A percentile compares a stretch with the other conserved stretches of the same genome.
Evolutionary conservation across 2,329 filamentous ascomycete genomes (phyloP).

Genomic region (Trichoderma pleuroti): DNA sequence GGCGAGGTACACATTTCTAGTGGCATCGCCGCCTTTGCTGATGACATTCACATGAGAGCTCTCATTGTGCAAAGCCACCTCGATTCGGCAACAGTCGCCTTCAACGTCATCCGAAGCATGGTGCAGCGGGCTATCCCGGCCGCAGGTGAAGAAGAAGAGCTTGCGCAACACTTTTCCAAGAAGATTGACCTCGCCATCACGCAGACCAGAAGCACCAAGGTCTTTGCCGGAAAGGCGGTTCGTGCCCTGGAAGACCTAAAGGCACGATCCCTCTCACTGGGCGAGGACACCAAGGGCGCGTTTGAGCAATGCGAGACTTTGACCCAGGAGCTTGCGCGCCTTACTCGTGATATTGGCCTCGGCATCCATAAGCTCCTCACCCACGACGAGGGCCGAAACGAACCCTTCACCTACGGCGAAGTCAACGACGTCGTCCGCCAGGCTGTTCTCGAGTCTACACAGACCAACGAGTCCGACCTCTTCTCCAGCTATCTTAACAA

Average conservation of each 20-base stretch:
- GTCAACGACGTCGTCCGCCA: slow-evolving; percentile 60
- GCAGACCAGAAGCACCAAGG: slow-evolving; percentile 78
- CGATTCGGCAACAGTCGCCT: slow-evolving; percentile 68
- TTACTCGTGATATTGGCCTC: slow-evolving; percentile 64
- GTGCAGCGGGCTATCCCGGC: slow-evolving; percentile 61
- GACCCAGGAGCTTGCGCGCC: slow-evolving; percentile 61
- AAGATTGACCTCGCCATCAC: slow-evolving; percentile 69
- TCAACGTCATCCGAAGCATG: slow-evolving; percentile 61
- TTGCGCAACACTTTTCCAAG: slow-evolving; percentile 62
- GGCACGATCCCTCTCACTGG: slow-evolving; percentile 68
- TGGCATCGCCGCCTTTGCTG: slow-evolving; percentile 69
- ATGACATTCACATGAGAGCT: slow-evolving; percentile 74
- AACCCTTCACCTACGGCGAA: slow-evolving; percentile 64
- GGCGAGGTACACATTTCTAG: slow-evolving; percentile 73
- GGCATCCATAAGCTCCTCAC: slow-evolving; percentile 62
- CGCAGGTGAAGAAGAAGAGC: slow-evolving; percentile 56
- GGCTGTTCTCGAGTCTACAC: slow-evolving; percentile 47
- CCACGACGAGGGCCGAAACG: slow-evolving; percentile 66
- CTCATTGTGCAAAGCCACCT: slow-evolving; percentile 75
- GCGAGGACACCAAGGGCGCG: slow-evolving; percentile 60
- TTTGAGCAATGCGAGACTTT: slow-evolving; percentile 68
- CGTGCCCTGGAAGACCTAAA: slow-evolving; percentile 75
- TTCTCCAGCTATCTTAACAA: slow-evolving; percentile 66
- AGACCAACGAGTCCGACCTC: slow-evolving; percentile 61
- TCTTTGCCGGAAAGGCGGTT: slow-evolving; percentile 74